Evolutionary conservation across 2,329 filamentous ascomycete genomes (phyloP).

Genomic region (Paracorniculantispora psalliotae): DNA sequence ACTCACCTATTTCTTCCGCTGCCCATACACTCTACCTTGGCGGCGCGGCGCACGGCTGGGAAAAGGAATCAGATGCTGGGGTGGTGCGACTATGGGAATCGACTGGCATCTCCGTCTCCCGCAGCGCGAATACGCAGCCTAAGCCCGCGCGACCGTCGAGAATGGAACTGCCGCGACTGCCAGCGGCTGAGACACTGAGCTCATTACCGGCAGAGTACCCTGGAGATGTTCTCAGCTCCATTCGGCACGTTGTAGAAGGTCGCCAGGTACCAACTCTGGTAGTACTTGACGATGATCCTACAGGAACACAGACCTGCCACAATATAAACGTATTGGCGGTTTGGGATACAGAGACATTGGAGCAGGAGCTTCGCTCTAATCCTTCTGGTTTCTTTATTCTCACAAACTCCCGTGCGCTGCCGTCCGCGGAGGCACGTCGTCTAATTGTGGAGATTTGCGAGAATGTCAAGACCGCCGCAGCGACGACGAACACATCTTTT

Average conservation of each 20-base stretch:
- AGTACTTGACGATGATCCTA: conserved; percentile 51
- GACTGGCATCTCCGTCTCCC: conserved; percentile 19
- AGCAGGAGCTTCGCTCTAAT: conserved; percentile 36
- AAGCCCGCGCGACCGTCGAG: not conserved
- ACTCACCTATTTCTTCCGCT: conserved; percentile 25
- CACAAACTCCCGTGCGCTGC: conserved; percentile 52
- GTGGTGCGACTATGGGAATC: conserved; percentile 35
- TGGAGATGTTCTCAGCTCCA: conserved; percentile 19
- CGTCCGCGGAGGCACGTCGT: conserved; percentile 37
- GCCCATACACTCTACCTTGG: conserved; percentile 29
- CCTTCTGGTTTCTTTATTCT: conserved; percentile 52
- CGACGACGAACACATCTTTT: conserved; percentile 33
- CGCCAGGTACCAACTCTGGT: conserved; percentile 31
- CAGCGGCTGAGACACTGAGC: conserved; percentile 20
- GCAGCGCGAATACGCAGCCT: conserved; percentile 5
- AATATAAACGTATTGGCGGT: conserved; percentile 50
- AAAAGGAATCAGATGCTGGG: conserved; percentile 30
- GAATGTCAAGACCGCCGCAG: conserved; percentile 43
- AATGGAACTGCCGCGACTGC: conserved; percentile 6
- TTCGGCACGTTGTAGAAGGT: conserved; percentile 17
- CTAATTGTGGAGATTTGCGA: conserved; percentile 45
- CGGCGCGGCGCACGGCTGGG: conserved; percentile 27
- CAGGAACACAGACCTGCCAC: conserved; percentile 56
- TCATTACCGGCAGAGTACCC: conserved; percentile 21
- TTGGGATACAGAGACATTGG: conserved; percentile 43